Base-by-base conservation (phyloP, 1,284 basidiomycete species). In the Volvariella surrecta region DNA sequence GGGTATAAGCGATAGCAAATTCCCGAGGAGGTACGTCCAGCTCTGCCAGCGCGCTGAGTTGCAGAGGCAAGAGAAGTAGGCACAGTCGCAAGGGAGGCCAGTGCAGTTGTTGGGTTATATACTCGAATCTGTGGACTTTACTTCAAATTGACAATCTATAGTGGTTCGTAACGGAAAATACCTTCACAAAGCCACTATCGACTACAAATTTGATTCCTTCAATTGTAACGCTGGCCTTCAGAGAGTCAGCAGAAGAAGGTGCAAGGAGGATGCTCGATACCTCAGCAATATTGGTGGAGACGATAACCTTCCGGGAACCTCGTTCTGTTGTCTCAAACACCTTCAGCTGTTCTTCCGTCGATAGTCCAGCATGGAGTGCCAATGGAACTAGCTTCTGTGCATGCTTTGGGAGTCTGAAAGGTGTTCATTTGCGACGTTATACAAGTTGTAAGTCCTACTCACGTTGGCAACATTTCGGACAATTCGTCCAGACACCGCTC, bases 261-360 rank as follows among this genome's bases (percentile, higher is more conserved):
- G 34, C 6, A 16, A 19, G 18, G 4, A 19, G 40, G 28, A 45
- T 2, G 4, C 34, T 15, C 46, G 65, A 22, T 51, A 83, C 90
- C 66, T 99, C 96, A 13, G 96, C 95, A 41, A 98, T 94, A 58
- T 99, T 99, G 0, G 96, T 99, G 1, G 91, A 77, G 19, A 97
- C 75, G 40, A 99, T 82, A 41, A 96, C 82, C 60, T 99, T 99
- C 43, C 96, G 76, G 2, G 73, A 78, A 39, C 86, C 84, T 28
- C 72, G 66, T 15, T 82, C 79, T 13, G 89, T 65, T 1, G 82
- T 75, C 47, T 85, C 76, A 52, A 99, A 98, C 8, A 94, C 84
- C 42, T 74, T 71, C 20, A 88, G 68, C 55, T 99, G 95, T 56
- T 96, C 92, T 38, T 88, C 81, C 0, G 80, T 82, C 1, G 85